Evolutionary conservation across 1,284 basidiomycete species (phyloP).

Genomic region (Tilletiopsis washingtonensis): DNA sequence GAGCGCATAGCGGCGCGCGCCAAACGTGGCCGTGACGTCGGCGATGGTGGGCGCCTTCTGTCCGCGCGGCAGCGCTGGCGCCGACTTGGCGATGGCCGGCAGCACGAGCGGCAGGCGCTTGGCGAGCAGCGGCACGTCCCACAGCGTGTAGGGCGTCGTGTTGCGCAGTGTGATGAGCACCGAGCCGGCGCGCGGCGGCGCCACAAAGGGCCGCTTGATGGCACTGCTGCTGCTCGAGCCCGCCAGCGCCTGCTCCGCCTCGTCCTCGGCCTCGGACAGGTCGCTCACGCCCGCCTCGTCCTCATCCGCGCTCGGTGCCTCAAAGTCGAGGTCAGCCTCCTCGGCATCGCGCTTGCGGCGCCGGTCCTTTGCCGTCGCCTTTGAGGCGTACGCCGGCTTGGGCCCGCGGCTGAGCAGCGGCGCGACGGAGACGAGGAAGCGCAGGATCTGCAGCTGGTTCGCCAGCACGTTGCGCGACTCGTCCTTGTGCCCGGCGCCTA

Average conservation of each 20-base stretch:
- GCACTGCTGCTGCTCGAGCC: conserved; percentile 48
- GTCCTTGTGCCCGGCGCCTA: conserved; percentile 86
- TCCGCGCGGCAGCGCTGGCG: conserved; percentile 30
- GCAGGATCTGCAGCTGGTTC: conserved; percentile 80
- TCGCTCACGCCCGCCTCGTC: conserved; percentile 7
- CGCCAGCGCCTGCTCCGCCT: conserved; percentile 10
- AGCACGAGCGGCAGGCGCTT: conserved; percentile 48
- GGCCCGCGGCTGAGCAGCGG: conserved; percentile 54
- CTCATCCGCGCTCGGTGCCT: conserved; percentile 6
- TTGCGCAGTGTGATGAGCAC: conserved; percentile 83
- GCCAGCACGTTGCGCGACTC: conserved; percentile 86
- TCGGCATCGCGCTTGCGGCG: conserved; percentile 3
- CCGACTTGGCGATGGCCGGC: conserved; percentile 53
- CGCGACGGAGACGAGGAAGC: conserved; percentile 69
- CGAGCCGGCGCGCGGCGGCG: conserved; percentile 51
- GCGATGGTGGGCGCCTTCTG: conserved; percentile 50
- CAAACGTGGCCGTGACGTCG: conserved; percentile 50
- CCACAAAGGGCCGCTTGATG: conserved; percentile 47
- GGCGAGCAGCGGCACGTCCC: conserved; percentile 53
- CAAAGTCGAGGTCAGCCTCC: conserved; percentile 15
- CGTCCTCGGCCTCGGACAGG: conserved; percentile 25
- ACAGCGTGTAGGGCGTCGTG: conserved; percentile 76
- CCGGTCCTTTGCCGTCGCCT: conserved; percentile 40
- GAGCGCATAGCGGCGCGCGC: conserved; percentile 63
- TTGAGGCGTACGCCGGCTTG: conserved; percentile 40